Evolutionary conservation across 2,329 filamentous ascomycete species (phyloP), one percentile per base, ranked within the genome.

Genomic region (Bipolaris victoriae): DNA sequence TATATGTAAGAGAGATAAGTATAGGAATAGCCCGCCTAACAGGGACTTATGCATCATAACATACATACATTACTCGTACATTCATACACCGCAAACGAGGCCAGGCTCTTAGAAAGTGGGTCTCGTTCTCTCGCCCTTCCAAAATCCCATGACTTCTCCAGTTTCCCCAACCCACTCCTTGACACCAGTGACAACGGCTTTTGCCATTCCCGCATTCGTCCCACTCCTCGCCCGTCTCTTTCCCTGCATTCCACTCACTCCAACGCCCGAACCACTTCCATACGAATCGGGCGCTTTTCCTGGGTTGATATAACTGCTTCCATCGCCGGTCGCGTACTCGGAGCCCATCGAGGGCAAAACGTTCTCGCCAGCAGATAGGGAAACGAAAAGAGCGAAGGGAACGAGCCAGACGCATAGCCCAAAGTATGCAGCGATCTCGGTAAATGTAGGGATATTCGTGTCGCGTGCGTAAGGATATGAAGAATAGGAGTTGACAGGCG

Each of bases 351-450:
- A 96, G 0, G 95, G 95, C 49, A 99, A 80, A 3, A 98, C 91
- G 72, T 98, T 98, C 73, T 99, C 95, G 52, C 92, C 92, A 0
- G 95, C 95, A 16, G 91, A 96, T 40, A 99, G 79, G 69, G 91
- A 96, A 49, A 99, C 94, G 72, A 99, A 99, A 13, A 99, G 83
- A 15, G 93, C 88, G 73, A 99, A 99, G 0, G 95, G 95, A 0
- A 98, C 91, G 1, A 99, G 83, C 95, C 95, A 99, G 0, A 99
- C 93, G 69, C 93, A 97, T 2, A 99, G 82, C 0, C 95, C 95
- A 72, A 99, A 99, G 78, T 95, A 99, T 0, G 91, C 94, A 0
- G 95, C 92, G 43, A 98, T 95, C 79, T 98, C 92, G 16, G 91
- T 93, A 76, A 99, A 99, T 36, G 86, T 89, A 0, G 95, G 95